A percentile compares a stretch with the other conserved stretches of the same genome.
Conservation (phyloP, 192 early-diverging fungal genomes). For the Martensiomyces pterosporus region DNA sequence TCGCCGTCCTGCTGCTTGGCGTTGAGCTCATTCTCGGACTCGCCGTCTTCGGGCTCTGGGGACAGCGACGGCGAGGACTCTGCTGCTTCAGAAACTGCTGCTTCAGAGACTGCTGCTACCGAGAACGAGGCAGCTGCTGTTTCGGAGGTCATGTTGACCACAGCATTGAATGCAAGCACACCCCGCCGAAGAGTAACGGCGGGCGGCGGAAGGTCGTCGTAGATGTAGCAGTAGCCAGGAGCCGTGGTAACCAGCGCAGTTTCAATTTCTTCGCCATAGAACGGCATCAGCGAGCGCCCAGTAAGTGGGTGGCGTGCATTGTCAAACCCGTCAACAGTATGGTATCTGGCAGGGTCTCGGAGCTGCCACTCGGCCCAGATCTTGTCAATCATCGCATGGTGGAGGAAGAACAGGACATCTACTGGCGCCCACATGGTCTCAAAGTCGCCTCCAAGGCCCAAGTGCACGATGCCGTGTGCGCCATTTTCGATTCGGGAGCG, state of each 20-base stretch:
- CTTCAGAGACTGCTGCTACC: too few species aligned
- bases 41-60: neutral
- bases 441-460: constrained; percentile 52
- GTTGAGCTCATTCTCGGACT: neutral
- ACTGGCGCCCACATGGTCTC: constrained; percentile 52
- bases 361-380: constrained; percentile 59
- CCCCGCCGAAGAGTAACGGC: constrained; percentile 6
- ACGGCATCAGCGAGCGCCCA: constrained; percentile 35
- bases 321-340: constrained; percentile 36
- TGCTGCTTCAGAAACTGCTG: too few species aligned
- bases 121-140: neutral
- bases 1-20: neutral
- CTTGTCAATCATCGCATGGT: constrained; percentile 66
- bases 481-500: constrained; percentile 53
- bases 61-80: too few species aligned
- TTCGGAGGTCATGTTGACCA: constrained; percentile 11
- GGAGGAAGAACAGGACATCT: constrained; percentile 60
- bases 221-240: constrained; percentile 47
- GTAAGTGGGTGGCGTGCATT: constrained; percentile 20
- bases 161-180: constrained; percentile 9
- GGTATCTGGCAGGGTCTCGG: constrained; percentile 23
- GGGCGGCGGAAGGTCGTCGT: constrained; percentile 43
- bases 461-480: constrained; percentile 50
- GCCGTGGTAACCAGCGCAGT: constrained; percentile 32
- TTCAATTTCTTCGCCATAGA: constrained; percentile 39